Conservation (phyloP, 495 filamentous ascomycete species). For the Penicillium alfredii region DNA sequence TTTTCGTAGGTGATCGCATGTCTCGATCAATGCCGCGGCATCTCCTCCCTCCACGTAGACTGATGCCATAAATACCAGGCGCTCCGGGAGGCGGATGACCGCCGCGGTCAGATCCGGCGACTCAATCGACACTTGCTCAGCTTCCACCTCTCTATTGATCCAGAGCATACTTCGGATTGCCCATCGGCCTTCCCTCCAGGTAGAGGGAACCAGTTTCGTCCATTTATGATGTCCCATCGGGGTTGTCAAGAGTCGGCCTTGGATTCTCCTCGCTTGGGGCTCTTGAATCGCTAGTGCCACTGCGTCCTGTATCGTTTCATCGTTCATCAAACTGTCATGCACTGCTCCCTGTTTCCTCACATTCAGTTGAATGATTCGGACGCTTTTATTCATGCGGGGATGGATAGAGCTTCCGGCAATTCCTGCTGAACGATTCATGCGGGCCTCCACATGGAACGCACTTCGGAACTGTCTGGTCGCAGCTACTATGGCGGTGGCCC, state of each 20-base stretch:
- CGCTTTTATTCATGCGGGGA: constrained; percentile 21
- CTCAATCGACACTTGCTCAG: constrained; percentile 18
- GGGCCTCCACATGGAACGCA: constrained; percentile 20
- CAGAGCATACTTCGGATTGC: constrained; percentile 27
- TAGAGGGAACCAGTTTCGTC: constrained; percentile 24
- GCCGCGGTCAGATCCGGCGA: constrained; percentile 25
- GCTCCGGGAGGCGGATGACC: constrained; percentile 14
- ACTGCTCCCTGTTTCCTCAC: constrained; percentile 22
- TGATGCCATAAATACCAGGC: constrained; percentile 16
- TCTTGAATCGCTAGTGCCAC: constrained; percentile 21
- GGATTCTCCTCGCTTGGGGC: constrained; percentile 21
- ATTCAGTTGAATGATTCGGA: too few relatives aligned
- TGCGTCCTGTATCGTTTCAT: constrained; percentile 11
- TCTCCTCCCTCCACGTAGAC: constrained; percentile 20
- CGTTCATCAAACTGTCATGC: constrained; percentile 26
- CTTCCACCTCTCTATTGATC: constrained; percentile 24
- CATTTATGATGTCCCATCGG: constrained; percentile 24
- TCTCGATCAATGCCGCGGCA: constrained; percentile 4
- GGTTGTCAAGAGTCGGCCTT: constrained; percentile 17
- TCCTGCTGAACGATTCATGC: constrained; percentile 27
- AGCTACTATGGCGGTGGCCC: constrained; percentile 20
- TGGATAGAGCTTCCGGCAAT: constrained; percentile 22
- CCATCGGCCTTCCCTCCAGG: constrained; percentile 18
- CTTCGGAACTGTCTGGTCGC: constrained; percentile 14
- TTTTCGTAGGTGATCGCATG: constrained; percentile 8